Conservation (phyloP, 139 green algal species). For the Pseudopediastrum boryanum region DNA sequence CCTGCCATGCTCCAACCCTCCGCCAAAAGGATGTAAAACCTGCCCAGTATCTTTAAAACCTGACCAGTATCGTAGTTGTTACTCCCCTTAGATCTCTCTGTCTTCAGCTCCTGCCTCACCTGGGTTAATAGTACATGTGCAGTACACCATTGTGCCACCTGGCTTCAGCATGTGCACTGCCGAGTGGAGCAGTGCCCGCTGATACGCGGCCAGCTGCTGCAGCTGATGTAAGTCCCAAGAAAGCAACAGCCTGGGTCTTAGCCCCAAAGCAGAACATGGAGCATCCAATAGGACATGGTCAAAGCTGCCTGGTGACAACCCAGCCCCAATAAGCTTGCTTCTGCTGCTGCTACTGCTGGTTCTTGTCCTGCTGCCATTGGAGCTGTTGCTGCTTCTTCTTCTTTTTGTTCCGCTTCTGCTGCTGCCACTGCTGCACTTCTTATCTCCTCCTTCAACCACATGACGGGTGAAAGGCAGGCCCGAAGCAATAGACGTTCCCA, state of each 20-base stretch:
- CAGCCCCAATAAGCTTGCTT: slow-evolving; percentile 5
- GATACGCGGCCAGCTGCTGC: slow-evolving; percentile 65
- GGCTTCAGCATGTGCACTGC: slow-evolving; percentile 78
- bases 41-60: no score
- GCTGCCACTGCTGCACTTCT: not conserved
- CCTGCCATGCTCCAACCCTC: no score
- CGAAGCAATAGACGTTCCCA: no score
- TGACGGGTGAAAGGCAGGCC: no score
- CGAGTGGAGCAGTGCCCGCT: slow-evolving; percentile 73
- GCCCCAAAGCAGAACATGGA: slow-evolving; percentile 88
- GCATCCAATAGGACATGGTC: slow-evolving; percentile 89
- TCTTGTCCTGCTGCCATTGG: not conserved
- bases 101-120: slow-evolving; percentile 1
- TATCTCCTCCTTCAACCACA: no score
- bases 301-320: slow-evolving; percentile 68
- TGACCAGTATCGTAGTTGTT: no score
- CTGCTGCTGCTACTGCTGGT: slow-evolving; percentile 2
- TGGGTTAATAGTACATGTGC: slow-evolving; percentile 82
- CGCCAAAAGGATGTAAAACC: no score
- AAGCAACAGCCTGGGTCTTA: slow-evolving; percentile 77
- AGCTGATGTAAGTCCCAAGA: slow-evolving; percentile 21
- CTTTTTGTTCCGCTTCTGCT: not conserved
- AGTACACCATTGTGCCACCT: slow-evolving; percentile 87
- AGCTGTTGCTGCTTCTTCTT: not conserved
- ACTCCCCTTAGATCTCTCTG: no score